phyloP scores from a whole-genome alignment of 2,329 filamentous ascomycete species.

The Blumeria hordei region DNA sequence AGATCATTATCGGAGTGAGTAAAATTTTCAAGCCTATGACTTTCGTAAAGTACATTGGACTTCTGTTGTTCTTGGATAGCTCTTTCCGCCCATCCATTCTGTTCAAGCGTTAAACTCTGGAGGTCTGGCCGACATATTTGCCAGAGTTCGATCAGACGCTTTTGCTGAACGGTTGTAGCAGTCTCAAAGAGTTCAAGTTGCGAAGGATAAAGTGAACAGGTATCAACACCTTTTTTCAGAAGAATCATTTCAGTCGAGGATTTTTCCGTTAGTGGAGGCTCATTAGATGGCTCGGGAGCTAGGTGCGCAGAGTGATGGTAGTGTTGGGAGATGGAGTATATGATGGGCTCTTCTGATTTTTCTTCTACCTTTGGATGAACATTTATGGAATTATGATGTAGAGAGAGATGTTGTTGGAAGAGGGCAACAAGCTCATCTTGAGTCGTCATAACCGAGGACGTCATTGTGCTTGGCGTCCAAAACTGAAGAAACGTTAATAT shows the following conservation, averaged over 20 bases:
- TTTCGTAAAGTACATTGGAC: constrained; percentile 33
- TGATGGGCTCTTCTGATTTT: constrained; percentile 23
- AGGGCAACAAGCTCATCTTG: constrained; percentile 66
- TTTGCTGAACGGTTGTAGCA: constrained; percentile 46
- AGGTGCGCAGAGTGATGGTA: constrained; percentile 62
- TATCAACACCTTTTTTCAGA: constrained; percentile 43
- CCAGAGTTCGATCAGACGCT: constrained; percentile 65
- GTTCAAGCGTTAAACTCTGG: constrained; percentile 27
- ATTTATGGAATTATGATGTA: constrained; percentile 19
- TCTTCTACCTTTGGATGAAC: constrained; percentile 15
- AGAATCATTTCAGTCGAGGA: constrained; percentile 33
- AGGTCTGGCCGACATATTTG: constrained; percentile 49
- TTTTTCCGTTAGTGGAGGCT: constrained; percentile 24
- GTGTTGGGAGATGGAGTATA: constrained; percentile 58
- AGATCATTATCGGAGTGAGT: constrained; percentile 16
- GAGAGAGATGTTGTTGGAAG: constrained; percentile 51
- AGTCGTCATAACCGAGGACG: constrained; percentile 25
- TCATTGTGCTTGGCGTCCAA: no score
- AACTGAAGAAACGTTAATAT: no score
- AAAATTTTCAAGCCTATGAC: constrained; percentile 22
- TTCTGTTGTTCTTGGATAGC: constrained; percentile 29
- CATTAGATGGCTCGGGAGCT: constrained; percentile 21
- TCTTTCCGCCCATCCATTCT: constrained; percentile 34
- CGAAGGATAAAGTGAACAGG: constrained; percentile 40
- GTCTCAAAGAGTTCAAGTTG: constrained; percentile 60